Evolutionary conservation across 1,284 basidiomycete species (phyloP).

Genomic region (Malassezia sp.): DNA sequence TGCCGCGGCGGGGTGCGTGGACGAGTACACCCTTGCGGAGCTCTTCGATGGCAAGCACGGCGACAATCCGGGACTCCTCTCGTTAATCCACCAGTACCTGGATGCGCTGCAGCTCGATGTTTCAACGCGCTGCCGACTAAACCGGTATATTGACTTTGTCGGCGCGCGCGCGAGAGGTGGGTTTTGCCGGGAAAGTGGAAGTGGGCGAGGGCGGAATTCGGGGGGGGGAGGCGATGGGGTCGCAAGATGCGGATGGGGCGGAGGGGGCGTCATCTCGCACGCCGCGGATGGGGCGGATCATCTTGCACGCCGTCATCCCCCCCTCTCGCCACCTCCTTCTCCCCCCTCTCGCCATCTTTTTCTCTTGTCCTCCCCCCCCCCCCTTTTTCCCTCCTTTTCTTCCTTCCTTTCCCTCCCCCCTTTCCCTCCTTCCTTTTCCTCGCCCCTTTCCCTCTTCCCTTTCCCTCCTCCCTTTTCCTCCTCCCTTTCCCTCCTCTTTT

Average conservation of each 20-base stretch:
- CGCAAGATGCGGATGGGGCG: too few relatives aligned
- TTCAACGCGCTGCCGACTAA: slow-evolving; percentile 58
- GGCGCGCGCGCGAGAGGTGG: slow-evolving; percentile 58
- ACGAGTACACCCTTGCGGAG: slow-evolving; percentile 81
- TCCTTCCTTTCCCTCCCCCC: too few relatives aligned
- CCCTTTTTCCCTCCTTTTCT: too few relatives aligned
- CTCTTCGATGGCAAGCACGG: slow-evolving; percentile 78
- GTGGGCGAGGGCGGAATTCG: too few relatives aligned
- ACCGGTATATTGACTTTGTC: slow-evolving; percentile 46
- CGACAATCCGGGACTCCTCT: slow-evolving; percentile 71
- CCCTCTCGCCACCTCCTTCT: slow-evolving; percentile 14
- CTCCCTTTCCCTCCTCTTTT: background rate
- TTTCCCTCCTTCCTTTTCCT: too few relatives aligned
- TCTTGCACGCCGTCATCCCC: too few relatives aligned
- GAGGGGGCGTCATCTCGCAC: too few relatives aligned
- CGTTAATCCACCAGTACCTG: slow-evolving; percentile 73
- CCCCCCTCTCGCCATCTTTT: too few relatives aligned
- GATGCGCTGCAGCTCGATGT: slow-evolving; percentile 71
- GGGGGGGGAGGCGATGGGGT: too few relatives aligned
- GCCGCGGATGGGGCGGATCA: background rate
- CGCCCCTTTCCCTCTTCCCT: too few relatives aligned
- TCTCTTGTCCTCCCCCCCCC: too few relatives aligned
- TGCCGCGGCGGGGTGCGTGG: slow-evolving; percentile 30
- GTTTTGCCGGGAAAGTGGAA: too few relatives aligned
- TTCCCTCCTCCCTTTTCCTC: background rate